Evolutionary conservation across 805 yeast genomes (phyloP), one percentile per base, ranked within the genome.

Genomic region (Nakazawaea holstii): DNA sequence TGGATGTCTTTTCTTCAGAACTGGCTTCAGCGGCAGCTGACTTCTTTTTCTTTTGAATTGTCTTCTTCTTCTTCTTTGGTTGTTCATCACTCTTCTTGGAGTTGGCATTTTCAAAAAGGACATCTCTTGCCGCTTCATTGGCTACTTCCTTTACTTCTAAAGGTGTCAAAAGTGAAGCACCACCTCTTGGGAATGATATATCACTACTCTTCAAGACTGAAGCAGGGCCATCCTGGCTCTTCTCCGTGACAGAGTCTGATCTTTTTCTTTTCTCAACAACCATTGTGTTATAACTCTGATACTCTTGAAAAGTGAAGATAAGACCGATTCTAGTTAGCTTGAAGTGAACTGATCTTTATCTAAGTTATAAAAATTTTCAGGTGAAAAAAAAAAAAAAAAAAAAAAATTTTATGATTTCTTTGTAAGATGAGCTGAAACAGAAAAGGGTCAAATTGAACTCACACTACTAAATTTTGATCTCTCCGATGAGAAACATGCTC

Each of bases 121-220:
- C 94, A 67, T 94, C 99, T 53, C 78, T 79, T 20, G 91, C 82
- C 42, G 92, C 99, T 65, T 92, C 95, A 61, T 89, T 90, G 36
- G 96, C 84, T 44, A 92, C 92, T 61, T 89, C 94, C 63, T 89
- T 90, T 55, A 89, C 81, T 67, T 94, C 99, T 54, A 94, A 69
- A 6, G 98, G 90, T 3, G 96, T 79, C 59, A 94, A 75, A 26
- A 81, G 87, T 27, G 92, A 78, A 10, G 84, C 80, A 43, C 99
- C 99, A 57, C 99, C 99, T 80, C 99, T 86, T 43, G 99, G 99
- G 62, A 94, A 94, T 10, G 85, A 73, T 37, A 74, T 69, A 49
- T 82, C 87, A 50, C 39, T 46, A 24, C 51, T 39, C 40, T 41
- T 46, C 31, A 51, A 37, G n/a, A 52, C 24, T 54, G 59, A 8